A percentile compares a stretch with the other conserved stretches of the same genome.
Conservation (phyloP, 305 asterid species). For the Caryopteris hybrid region DNA sequence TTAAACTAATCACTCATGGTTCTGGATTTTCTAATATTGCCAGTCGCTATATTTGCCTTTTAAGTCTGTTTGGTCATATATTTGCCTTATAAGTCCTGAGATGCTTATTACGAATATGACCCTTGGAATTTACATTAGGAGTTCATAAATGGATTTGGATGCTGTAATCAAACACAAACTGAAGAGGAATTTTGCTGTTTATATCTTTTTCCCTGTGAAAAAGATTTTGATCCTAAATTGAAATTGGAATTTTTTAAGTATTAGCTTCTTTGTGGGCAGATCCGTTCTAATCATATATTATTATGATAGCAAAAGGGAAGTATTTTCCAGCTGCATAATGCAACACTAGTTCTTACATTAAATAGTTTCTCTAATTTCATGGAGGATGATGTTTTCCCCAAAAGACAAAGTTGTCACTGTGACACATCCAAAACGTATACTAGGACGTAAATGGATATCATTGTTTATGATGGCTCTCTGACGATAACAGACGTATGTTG, state of each 20-base stretch:
- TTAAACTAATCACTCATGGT: background rate
- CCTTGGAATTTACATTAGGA: background rate
- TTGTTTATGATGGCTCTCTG: background rate
- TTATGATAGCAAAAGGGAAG: too few relatives aligned
- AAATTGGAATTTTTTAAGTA: too few relatives aligned
- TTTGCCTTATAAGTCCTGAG: background rate
- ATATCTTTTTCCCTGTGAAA: too few relatives aligned
- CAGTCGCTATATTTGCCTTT: background rate
- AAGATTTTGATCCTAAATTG: too few relatives aligned
- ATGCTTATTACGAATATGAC: background rate
- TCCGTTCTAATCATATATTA: too few relatives aligned
- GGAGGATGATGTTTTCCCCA: background rate
- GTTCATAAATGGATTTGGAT: background rate
- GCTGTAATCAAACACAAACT: background rate
- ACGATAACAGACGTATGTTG: background rate
- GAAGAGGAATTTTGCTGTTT: too few relatives aligned
- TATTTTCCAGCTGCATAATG: too few relatives aligned
- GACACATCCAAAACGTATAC: background rate
- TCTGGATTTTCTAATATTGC: background rate
- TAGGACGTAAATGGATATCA: background rate
- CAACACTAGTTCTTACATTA: too few relatives aligned
- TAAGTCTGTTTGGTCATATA: background rate
- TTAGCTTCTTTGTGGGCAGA: too few relatives aligned
- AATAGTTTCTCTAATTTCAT: background rate
- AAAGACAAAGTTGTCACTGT: background rate